Base-by-base conservation (phyloP, 2,329 filamentous ascomycete genomes). In the Fusarium oligoseptatum region DNA sequence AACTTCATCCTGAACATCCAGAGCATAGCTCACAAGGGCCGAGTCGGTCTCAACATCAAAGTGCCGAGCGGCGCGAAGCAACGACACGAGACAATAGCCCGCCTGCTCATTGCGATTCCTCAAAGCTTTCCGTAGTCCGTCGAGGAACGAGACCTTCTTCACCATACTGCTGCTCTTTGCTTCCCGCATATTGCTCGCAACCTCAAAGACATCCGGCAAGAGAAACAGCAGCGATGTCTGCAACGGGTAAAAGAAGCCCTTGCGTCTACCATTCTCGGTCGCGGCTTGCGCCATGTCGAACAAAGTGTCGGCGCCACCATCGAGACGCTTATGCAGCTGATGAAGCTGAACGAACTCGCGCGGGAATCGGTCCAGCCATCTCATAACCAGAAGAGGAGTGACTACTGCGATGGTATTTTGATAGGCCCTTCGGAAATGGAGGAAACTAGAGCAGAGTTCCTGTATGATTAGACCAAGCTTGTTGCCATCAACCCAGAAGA, bases 1-100 rank as follows among this genome's bases (percentile, higher is more conserved):
- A 56, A 93, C 87, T 80, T 93, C 92, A 76, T 92, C 90, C 77
- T 93, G 91, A 10, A 93, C 89, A 79, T 93, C 92, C 81, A 93
- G 85, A 43, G 91, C 91, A 79, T 92, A 93, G 79, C 91, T 92
- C 68, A 92, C 85, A 67, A 92, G 84, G 3, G 89, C 89, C 12
- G 89, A 88, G 76, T 93, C 92, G 77, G 87, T 90, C 69, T 92
- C 89, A 9, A 85, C 83, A 67, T 89, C 86, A 75, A 93, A 93
- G 78, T 93, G 90, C 37, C 91, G 87, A 14, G 91, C 90, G 43
- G 88, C 90, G 45, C 90, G 88, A 56, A 93, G 85, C 56, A 93
- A 82, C 20, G 87, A 87, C 17, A 92, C 89, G 15, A 93, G 84
- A 73, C 91, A 93, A 75, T 90, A 91, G n/a, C 89, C 89, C 4